Evolutionary conservation across 1,284 basidiomycete genomes (phyloP).

Genomic region (Leccinum subrobustum): DNA sequence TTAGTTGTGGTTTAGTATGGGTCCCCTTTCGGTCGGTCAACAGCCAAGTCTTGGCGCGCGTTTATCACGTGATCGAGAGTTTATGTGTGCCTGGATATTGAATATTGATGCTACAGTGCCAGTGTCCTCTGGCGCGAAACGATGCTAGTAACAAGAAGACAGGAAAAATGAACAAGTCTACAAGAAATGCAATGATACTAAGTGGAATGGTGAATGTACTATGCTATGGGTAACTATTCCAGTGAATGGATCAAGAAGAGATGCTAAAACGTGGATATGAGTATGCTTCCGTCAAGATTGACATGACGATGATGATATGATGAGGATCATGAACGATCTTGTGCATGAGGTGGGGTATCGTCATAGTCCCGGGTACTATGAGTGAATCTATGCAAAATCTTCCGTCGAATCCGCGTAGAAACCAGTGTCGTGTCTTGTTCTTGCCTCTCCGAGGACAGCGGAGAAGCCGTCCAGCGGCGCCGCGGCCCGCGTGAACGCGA

Average conservation of each 20-base stretch:
- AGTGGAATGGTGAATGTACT: slow-evolving; percentile 4
- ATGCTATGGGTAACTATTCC: slow-evolving; percentile 10
- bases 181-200: slow-evolving; percentile 21
- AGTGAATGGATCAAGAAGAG: slow-evolving; percentile 6
- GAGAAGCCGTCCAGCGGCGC: slow-evolving; percentile 23
- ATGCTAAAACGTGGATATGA: slow-evolving; percentile 9
- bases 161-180: background rate
- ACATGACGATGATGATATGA: slow-evolving; percentile 1
- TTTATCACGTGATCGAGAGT: slow-evolving; percentile 29
- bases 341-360: slow-evolving; percentile 5
- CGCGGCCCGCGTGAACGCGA: slow-evolving; percentile 12
- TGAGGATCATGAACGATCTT: slow-evolving; percentile 14
- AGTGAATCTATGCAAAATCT: slow-evolving; percentile 34
- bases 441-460: slow-evolving; percentile 10
- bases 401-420: slow-evolving; percentile 30
- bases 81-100: background rate
- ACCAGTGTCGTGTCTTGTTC: slow-evolving; percentile 18
- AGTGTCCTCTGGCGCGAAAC: too few relatives aligned
- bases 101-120: slow-evolving; percentile 1
- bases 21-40: background rate
- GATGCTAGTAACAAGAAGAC: slow-evolving; percentile 5
- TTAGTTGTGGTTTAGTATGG: slow-evolving; percentile 5
- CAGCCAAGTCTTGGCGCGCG: background rate
- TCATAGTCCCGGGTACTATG: slow-evolving; percentile 12
- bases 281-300: slow-evolving; percentile 21